These are phyloP conservation scores for Tolypocladium paradoxum DNA, from an alignment of 2,329 filamentous ascomycete genomes.

Conservation along the genomic window DNA sequence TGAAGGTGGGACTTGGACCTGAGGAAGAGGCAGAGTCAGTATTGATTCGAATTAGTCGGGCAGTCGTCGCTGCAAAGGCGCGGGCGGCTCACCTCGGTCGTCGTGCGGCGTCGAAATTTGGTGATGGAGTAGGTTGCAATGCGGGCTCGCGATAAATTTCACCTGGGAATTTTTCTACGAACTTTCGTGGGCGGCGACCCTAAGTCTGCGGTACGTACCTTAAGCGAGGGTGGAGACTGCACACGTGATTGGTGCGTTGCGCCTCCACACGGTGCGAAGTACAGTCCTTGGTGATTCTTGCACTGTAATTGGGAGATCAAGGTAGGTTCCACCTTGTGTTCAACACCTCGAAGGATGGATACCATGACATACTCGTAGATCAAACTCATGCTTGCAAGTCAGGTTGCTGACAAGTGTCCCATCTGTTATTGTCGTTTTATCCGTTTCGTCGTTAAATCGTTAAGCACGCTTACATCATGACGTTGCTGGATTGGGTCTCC, in stretches of 20 bases:
- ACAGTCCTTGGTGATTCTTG: neutral
- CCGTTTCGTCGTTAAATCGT: constrained; percentile 3
- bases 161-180: constrained; percentile 19
- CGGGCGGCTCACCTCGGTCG: constrained; percentile 24
- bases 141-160: constrained; percentile 26
- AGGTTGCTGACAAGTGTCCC: too few species aligned
- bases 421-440: neutral
- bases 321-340: too few species aligned
- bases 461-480: neutral
- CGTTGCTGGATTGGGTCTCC: neutral
- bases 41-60: neutral
- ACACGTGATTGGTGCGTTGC: constrained; percentile 8
- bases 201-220: constrained; percentile 20
- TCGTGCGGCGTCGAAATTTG: constrained; percentile 29
- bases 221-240: constrained; percentile 14
- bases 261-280: neutral
- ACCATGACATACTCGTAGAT: neutral
- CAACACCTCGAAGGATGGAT: too few species aligned
- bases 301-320: neutral
- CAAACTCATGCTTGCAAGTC: neutral
- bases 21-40: constrained; percentile 4
- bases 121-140: constrained; percentile 22
- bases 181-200: constrained; percentile 31
- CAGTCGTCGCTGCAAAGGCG: neutral
- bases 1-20: constrained; percentile 32